Conservation (phyloP, 2,329 filamentous ascomycete species). For the Fonsecaea erecta region DNA sequence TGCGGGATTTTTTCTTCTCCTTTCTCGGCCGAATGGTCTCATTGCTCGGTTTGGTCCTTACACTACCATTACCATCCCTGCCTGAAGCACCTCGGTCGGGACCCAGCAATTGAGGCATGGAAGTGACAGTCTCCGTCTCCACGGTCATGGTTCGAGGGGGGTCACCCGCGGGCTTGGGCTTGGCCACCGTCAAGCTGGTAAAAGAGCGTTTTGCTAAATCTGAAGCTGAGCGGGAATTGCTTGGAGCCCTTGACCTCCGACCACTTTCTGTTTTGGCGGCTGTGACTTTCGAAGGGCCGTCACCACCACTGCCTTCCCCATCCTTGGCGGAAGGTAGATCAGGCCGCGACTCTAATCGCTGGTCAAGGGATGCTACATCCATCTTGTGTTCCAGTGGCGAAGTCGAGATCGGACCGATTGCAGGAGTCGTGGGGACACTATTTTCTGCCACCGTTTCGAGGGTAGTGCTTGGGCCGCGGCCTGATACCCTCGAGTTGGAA, state of each 20-base stretch:
- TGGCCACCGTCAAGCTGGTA: slow-evolving; percentile 65
- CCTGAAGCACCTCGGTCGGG: slow-evolving; percentile 62
- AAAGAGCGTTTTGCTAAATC: slow-evolving; percentile 69
- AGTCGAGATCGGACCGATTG: slow-evolving; percentile 45
- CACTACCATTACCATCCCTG: slow-evolving; percentile 68
- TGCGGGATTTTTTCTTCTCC: slow-evolving; percentile 78
- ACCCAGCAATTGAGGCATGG: slow-evolving; percentile 77
- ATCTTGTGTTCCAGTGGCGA: slow-evolving; percentile 46
- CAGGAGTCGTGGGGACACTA: slow-evolving; percentile 74
- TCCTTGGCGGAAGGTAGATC: slow-evolving; percentile 55
- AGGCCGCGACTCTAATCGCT: slow-evolving; percentile 42
- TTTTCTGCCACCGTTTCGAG: slow-evolving; percentile 92
- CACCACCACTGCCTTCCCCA: slow-evolving; percentile 45
- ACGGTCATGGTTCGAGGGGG: slow-evolving; percentile 91
- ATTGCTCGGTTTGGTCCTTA: slow-evolving; percentile 86
- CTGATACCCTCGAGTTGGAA: slow-evolving; percentile 59
- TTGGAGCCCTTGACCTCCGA: slow-evolving; percentile 41
- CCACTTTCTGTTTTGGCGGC: slow-evolving; percentile 46
- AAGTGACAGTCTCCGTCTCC: slow-evolving; percentile 93
- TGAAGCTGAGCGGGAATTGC: slow-evolving; percentile 54
- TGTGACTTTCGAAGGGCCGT: slow-evolving; percentile 50
- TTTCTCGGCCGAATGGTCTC: slow-evolving; percentile 95
- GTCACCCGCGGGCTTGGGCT: slow-evolving; percentile 73
- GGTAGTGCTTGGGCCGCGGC: slow-evolving; percentile 63
- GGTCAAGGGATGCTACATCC: slow-evolving; percentile 50